A percentile compares a stretch with the other conserved stretches of the same genome.
These are phyloP conservation scores for Pythium rishiriense DNA, from an alignment of 352 stramenopile genomes.

Conservation along the genomic window DNA sequence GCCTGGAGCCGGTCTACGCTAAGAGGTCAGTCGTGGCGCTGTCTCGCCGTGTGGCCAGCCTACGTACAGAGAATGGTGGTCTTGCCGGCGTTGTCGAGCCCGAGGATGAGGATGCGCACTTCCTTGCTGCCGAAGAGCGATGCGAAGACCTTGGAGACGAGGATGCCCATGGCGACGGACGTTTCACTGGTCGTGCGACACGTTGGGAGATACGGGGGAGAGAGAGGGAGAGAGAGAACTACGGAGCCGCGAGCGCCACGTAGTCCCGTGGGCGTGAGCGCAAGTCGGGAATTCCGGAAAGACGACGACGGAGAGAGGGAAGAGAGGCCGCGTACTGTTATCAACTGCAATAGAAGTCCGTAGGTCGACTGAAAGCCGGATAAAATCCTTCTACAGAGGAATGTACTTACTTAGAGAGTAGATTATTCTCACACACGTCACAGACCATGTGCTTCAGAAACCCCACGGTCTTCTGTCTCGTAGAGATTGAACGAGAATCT, in stretches of 20 bases:
- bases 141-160: constrained; percentile 97
- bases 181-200: not conserved
- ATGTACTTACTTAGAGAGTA: not conserved
- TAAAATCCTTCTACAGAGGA: constrained; percentile 1
- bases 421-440: not conserved
- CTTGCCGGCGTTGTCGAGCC: constrained; percentile 99
- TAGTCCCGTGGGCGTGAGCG: not conserved
- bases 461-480: no score
- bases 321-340: not conserved
- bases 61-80: constrained; percentile 98
- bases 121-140: constrained; percentile 99
- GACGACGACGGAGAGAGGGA: not conserved
- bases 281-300: constrained; percentile 1
- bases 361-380: constrained; percentile 8
- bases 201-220: no score
- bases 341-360: constrained; percentile 11
- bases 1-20: constrained; percentile 81
- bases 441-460: not conserved
- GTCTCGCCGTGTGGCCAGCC: not conserved
- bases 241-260: constrained; percentile 8
- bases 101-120: constrained; percentile 99
- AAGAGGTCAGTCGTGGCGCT: constrained; percentile 2
- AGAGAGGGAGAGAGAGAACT: not conserved
- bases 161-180: constrained; percentile 92
- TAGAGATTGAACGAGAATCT: no score